Evolutionary conservation across 2,329 filamentous ascomycete genomes (phyloP).

Genomic region (Talaromyces sp.): DNA sequence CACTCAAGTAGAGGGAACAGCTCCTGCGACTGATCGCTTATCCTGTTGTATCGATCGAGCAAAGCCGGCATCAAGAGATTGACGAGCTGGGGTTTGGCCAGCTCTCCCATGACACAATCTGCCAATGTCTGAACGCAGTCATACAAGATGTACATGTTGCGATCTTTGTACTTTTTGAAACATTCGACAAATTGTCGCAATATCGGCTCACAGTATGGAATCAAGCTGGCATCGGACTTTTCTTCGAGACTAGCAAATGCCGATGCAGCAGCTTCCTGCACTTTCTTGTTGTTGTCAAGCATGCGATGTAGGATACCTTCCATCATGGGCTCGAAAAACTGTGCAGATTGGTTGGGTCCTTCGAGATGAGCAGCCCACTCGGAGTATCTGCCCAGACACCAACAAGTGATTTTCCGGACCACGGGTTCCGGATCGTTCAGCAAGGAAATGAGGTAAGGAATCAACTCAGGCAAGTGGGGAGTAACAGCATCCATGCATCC

Average conservation of each 20-base stretch:
- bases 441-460: constrained; percentile 84
- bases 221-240: constrained; percentile 75
- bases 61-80: constrained; percentile 88
- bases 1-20: constrained; percentile 95
- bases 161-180: constrained; percentile 94
- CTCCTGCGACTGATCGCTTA: constrained; percentile 84
- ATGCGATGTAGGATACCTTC: constrained; percentile 90
- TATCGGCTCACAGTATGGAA: constrained; percentile 85
- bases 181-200: constrained; percentile 88
- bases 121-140: constrained; percentile 97
- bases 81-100: constrained; percentile 78
- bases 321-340: constrained; percentile 94
- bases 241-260: constrained; percentile 96
- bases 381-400: constrained; percentile 92
- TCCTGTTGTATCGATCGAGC: constrained; percentile 80
- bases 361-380: constrained; percentile 79
- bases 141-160: constrained; percentile 98
- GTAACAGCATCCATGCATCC: constrained; percentile 87
- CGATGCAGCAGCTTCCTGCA: constrained; percentile 92
- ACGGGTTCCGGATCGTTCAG: constrained; percentile 83
- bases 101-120: constrained; percentile 77
- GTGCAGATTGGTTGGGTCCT: constrained; percentile 63
- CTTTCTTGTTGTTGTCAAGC: constrained; percentile 96
- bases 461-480: constrained; percentile 83
- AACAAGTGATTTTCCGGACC: constrained; percentile 94